These are phyloP conservation scores for Streptanthus diversifolius DNA, from an alignment of 345 rosid species.

Conservation along the genomic window DNA sequence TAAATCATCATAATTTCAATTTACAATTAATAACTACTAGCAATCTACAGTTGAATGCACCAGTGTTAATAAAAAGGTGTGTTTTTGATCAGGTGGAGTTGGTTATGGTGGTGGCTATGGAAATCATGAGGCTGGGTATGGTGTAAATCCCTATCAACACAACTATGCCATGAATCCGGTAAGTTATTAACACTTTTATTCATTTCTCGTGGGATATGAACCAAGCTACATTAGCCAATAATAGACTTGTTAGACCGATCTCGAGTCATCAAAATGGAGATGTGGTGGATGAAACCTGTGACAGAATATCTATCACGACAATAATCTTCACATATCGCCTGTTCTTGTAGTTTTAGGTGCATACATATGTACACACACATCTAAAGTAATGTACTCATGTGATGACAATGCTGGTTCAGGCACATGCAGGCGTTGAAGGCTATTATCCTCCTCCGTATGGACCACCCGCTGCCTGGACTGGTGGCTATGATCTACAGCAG, in stretches of 20 bases:
- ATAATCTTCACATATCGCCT: neutral
- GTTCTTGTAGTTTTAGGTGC: neutral
- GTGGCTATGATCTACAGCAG: constrained; percentile 63
- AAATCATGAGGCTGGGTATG: constrained; percentile 66
- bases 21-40: neutral
- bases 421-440: constrained; percentile 57
- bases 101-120: constrained; percentile 56
- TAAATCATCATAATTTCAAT: constrained; percentile 5
- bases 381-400: neutral
- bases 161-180: constrained; percentile 79
- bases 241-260: neutral
- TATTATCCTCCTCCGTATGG: constrained; percentile 68
- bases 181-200: constrained; percentile 37
- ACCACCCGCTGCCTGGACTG: constrained; percentile 59
- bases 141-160: constrained; percentile 57
- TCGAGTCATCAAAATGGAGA: neutral
- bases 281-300: neutral
- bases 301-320: neutral
- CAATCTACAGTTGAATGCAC: constrained; percentile 7
- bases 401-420: constrained; percentile 38
- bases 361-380: neutral
- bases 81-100: constrained; percentile 40
- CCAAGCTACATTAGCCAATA: neutral
- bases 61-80: neutral
- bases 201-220: neutral